Evolutionary conservation across 2,329 filamentous ascomycete species (phyloP), one percentile per base, ranked within the genome.

Genomic region (Xylariomycetidae sp.): DNA sequence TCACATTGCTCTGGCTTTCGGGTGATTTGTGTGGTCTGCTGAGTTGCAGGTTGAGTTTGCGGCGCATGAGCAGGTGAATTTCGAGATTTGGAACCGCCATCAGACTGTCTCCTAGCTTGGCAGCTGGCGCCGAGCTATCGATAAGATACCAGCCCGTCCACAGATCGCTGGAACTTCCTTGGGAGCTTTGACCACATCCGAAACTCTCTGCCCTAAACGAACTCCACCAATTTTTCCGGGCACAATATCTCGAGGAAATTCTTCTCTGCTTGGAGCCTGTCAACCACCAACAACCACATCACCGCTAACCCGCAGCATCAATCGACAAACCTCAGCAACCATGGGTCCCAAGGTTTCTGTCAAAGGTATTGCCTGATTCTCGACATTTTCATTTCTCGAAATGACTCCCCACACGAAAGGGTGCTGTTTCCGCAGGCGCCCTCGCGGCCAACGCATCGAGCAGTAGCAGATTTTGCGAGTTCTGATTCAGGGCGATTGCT

Each of bases 401-500:
- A 41, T 43, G 37, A 29, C 29, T 24, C 23, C 31, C 36, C 25
- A 18, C 32, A 29, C 29, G 35, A 35, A 29, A 38, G 22, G 43
- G 38, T 37, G 43, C 39, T 38, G 38, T 33, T 42, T 19, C 37
- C 32, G 32, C 33, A 35, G 35, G 41, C 41, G 33, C 39, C 36
- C 48, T 44, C 48, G 50, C 40, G 44, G 54, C 47, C 50, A 54
- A 58, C 60, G 71, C 71, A 75, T 71, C 68, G 70, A 76, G 77
- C 77, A 79, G 72, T 69, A 82, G 77, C 77, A 81, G 76, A 77
- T 74, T 76, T 82, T 82, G 77, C 77, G 77, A 81, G 77, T 82
- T 80, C 75, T 76, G 64, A 50, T 60, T 51, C 41, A 78, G 76
- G 68, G 77, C 77, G 76, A 79, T 78, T 82, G 77, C 76, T 82